phyloP scores from a whole-genome alignment of 78 protist genomes.

The Trichosphaerium sp. region DNA sequence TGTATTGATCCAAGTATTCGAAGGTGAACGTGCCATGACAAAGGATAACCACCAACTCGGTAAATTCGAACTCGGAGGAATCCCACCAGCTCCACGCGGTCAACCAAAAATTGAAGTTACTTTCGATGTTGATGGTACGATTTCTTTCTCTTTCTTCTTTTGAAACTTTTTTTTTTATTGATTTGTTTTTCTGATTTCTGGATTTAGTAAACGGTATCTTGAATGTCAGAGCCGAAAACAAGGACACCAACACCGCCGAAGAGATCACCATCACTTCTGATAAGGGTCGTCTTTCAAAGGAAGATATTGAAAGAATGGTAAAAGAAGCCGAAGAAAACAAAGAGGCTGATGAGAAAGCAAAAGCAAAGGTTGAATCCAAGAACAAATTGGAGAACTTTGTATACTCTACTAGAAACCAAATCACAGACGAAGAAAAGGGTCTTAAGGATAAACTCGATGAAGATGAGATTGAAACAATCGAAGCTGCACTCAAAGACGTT shows the following conservation, averaged over 20 bases:
- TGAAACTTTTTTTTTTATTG: too few relatives aligned
- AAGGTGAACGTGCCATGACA: slow-evolving; percentile 95
- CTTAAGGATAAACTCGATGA: slow-evolving; percentile 78
- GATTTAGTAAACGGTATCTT: slow-evolving; percentile 93
- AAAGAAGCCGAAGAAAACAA: slow-evolving; percentile 77
- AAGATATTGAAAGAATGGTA: slow-evolving; percentile 90
- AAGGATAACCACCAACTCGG: slow-evolving; percentile 90
- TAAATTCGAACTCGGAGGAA: slow-evolving; percentile 74
- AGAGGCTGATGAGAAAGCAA: slow-evolving; percentile 67
- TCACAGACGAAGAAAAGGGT: slow-evolving; percentile 66
- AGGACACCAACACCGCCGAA: slow-evolving; percentile 76
- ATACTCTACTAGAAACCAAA: slow-evolving; percentile 48
- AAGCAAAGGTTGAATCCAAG: slow-evolving; percentile 59
- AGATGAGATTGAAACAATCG: slow-evolving; percentile 71
- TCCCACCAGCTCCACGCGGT: slow-evolving; percentile 92
- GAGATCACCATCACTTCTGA: slow-evolving; percentile 88
- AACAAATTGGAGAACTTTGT: slow-evolving; percentile 72
- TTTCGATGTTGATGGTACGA: slow-evolving; percentile 76
- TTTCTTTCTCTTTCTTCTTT: too few relatives aligned
- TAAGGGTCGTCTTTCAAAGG: slow-evolving; percentile 78
- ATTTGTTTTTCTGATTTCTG: too few relatives aligned
- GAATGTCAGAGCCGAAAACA: slow-evolving; percentile 84
- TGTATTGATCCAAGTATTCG: slow-evolving; percentile 88
- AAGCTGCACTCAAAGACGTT: slow-evolving; percentile 72
- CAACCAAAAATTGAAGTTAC: slow-evolving; percentile 93